Base-by-base conservation (phyloP, 1,284 basidiomycete species). In the Microbotryum saponariae region DNA sequence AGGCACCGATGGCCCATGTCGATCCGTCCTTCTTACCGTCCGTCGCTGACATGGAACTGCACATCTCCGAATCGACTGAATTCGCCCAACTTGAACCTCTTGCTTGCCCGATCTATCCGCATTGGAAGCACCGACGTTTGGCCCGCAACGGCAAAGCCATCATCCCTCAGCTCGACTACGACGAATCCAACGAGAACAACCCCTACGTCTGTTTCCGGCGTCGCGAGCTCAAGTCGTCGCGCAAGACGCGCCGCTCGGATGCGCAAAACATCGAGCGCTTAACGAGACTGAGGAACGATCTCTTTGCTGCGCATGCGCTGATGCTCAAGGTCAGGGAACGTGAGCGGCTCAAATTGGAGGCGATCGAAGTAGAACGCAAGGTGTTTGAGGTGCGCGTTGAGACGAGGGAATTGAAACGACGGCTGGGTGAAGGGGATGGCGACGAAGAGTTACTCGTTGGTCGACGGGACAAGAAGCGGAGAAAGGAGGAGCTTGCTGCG, bases 121-220 rank as follows among this genome's bases (percentile, higher is more conserved):
- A 91, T 71, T 93, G 89, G 90, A 85, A 82, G 71, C 82, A 85
- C 66, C 82, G 89, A 31, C 81, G 88, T 47, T 77, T 85, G 46
- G 83, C 86, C 67, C 83, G 88, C 51, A 82, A 81, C 16, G 90
- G 90, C 4, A 85, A 86, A 70, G 77, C 83, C 47, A 89, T 92
- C 71, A 87, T 90, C 68, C 10, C 58, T 71, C 4, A 47, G 82
- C 25, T 21, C 49, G 72, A 72, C 37, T 85, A 84, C 67, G 92
- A 98, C 75, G 94, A 97, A 77, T 83, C 87, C 45, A 94, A 97
- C 76, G 85, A 87, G 57, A 92, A 91, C 63, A 92, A 97, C 73
- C 96, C 96, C 0, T 98, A 97, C 69, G 91, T 97, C 56, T 99
- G 96, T 77, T 98, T 99, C 82, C 86, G 96, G 48, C 83, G 94